Conservation (phyloP, 2,329 filamentous ascomycete genomes). For the Drechslera avenae region DNA sequence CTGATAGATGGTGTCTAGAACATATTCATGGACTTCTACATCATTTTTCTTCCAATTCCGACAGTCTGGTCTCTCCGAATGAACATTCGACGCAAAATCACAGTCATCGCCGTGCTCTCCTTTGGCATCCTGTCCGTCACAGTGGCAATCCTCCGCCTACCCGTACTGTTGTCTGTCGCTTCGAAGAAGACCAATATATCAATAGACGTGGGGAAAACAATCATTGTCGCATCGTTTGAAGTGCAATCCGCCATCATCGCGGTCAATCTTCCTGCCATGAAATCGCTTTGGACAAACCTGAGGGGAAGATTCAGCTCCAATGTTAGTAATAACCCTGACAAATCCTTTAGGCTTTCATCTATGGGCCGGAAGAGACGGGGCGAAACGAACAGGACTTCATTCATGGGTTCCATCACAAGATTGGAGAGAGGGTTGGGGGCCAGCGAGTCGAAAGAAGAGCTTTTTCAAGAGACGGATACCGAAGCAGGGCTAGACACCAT, state of each 20-base stretch:
- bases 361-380: not conserved
- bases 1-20: not conserved
- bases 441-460: constrained; percentile 3
- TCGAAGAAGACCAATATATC: not conserved
- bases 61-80: constrained; percentile 1
- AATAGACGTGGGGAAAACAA: not conserved
- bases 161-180: not conserved
- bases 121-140: constrained; percentile 6
- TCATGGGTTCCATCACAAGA: not conserved
- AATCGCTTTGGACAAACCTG: constrained; percentile 1
- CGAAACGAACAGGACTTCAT: not conserved
- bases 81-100: constrained; percentile 1
- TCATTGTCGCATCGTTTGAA: constrained; percentile 2
- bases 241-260: constrained; percentile 9
- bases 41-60: constrained; percentile 3
- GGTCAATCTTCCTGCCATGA: constrained; percentile 4
- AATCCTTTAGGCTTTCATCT: not conserved
- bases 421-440: not conserved
- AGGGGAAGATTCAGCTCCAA: not conserved
- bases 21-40: constrained; percentile 8
- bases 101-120: constrained; percentile 4
- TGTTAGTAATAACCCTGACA: not conserved
- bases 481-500: too few species aligned
- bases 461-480: not conserved
- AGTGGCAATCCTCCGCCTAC: constrained; percentile 5